A percentile compares a stretch with the other conserved stretches of the same genome.
Evolutionary conservation across 2,329 filamentous ascomycete genomes (phyloP).

Genomic region (Pyrenochaeta sp.): DNA sequence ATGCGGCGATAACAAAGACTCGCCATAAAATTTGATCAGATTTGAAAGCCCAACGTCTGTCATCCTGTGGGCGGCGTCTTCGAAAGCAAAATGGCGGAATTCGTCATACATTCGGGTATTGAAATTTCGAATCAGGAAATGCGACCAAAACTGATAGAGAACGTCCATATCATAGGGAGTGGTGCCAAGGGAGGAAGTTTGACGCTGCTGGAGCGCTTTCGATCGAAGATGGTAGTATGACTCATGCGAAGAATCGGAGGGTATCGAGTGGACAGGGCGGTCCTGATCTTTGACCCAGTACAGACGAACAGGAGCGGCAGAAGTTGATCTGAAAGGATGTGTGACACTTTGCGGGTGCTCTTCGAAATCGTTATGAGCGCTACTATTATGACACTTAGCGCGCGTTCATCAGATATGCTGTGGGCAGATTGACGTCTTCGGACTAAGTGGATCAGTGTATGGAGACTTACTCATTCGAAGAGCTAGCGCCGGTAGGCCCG

Average conservation of each 20-base stretch:
- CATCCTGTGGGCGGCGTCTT: conserved; percentile 65
- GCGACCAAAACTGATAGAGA: conserved; percentile 78
- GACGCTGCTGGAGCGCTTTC: conserved; percentile 60
- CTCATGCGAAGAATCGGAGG: conserved; percentile 57
- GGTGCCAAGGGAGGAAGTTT: conserved; percentile 52
- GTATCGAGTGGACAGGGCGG: conserved; percentile 52
- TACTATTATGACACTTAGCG: conserved; percentile 31
- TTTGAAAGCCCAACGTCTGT: conserved; percentile 66
- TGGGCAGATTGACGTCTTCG: neutral
- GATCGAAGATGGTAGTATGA: conserved; percentile 59
- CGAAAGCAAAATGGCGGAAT: conserved; percentile 72
- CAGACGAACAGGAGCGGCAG: conserved; percentile 40
- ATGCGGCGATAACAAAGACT: conserved; percentile 60
- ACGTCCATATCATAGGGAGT: conserved; percentile 68
- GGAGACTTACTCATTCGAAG: conserved; percentile 38
- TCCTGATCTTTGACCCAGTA: conserved; percentile 63
- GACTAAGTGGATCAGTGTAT: conserved; percentile 5
- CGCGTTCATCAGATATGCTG: neutral
- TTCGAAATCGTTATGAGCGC: conserved; percentile 30
- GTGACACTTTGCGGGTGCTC: conserved; percentile 25
- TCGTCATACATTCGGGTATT: conserved; percentile 79
- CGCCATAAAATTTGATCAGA: conserved; percentile 72
- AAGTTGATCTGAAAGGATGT: conserved; percentile 28
- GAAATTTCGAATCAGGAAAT: conserved; percentile 77
- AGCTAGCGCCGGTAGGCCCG: conserved; percentile 48